Evolutionary conservation across 129 eudicot species (phyloP).

Genomic region (Cynara cardunculus): DNA sequence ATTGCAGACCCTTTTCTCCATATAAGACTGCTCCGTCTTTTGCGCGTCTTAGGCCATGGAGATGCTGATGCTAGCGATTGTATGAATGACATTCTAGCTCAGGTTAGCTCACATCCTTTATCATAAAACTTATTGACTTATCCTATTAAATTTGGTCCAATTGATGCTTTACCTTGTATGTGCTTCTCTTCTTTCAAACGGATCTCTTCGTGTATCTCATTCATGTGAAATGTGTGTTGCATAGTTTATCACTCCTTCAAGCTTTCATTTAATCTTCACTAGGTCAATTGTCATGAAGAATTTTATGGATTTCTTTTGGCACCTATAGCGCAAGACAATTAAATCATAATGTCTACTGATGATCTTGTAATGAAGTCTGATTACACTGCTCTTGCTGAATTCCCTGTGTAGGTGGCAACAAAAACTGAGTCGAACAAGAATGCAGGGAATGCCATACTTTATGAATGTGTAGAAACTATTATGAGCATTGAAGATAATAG

Average conservation of each 20-base stretch:
- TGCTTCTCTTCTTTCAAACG: neutral
- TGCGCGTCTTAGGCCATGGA: conserved; percentile 83
- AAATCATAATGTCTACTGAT: conserved; percentile 11
- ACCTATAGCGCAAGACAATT: neutral
- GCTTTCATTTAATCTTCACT: neutral
- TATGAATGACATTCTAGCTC: conserved; percentile 99
- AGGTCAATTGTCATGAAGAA: neutral
- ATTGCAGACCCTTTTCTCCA: conserved; percentile 96
- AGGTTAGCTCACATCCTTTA: conserved; percentile 47
- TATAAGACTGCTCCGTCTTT: conserved; percentile 73
- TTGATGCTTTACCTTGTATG: neutral
- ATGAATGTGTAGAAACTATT: conserved; percentile 96
- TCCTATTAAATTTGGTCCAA: neutral
- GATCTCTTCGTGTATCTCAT: neutral
- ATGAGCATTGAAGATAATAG: conserved; percentile 91
- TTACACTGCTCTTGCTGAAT: conserved; percentile 20
- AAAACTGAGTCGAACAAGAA: conserved; percentile 98
- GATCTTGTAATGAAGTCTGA: conserved; percentile 7
- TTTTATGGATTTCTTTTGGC: conserved; percentile 4
- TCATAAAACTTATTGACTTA: neutral
- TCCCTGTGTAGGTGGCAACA: conserved; percentile 75
- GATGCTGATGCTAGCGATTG: conserved; percentile 94
- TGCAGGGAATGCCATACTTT: conserved; percentile 96
- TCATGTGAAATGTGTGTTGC: neutral
- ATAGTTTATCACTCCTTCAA: neutral